Percentiles rank a stretch among this genome's conserved stretches.
phyloP scores from a whole-genome alignment of 768 basidiomycete genomes.

The Pleurotus salmoneostramineus region DNA sequence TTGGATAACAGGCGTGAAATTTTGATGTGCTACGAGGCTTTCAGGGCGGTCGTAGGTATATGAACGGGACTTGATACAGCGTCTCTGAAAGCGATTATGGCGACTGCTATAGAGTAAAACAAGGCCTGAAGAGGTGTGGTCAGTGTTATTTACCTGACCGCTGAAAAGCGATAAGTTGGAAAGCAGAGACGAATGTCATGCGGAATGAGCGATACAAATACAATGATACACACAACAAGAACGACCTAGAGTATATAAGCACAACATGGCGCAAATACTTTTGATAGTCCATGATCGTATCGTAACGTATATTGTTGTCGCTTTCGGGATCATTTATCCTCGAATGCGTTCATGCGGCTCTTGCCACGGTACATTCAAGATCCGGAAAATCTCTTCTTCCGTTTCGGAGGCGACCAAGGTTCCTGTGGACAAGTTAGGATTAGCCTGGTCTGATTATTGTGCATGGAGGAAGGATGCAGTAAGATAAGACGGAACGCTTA shows the following conservation, averaged over 20 bases:
- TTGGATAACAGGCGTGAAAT: constrained; percentile 22
- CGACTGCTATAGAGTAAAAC: too few species aligned
- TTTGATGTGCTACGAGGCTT: constrained; percentile 27
- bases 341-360: constrained; percentile 72
- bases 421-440: constrained; percentile 32
- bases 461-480: background rate
- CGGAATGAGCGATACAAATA: too few species aligned
- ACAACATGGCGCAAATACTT: background rate
- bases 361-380: constrained; percentile 78
- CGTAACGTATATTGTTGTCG: background rate
- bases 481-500: constrained; percentile 18
- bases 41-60: constrained; percentile 15
- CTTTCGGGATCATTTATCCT: constrained; percentile 20
- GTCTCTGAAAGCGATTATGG: too few species aligned
- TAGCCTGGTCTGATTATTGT: too few species aligned
- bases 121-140: too few species aligned
- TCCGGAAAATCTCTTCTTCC: constrained; percentile 82
- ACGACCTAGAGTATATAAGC: background rate
- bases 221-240: too few species aligned
- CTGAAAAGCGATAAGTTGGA: too few species aligned
- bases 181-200: too few species aligned
- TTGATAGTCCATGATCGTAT: background rate
- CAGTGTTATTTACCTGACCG: too few species aligned
- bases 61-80: background rate
- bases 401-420: constrained; percentile 74